phyloP scores from a whole-genome alignment of 441 rosid genomes.

The Aleurites moluccanus region DNA sequence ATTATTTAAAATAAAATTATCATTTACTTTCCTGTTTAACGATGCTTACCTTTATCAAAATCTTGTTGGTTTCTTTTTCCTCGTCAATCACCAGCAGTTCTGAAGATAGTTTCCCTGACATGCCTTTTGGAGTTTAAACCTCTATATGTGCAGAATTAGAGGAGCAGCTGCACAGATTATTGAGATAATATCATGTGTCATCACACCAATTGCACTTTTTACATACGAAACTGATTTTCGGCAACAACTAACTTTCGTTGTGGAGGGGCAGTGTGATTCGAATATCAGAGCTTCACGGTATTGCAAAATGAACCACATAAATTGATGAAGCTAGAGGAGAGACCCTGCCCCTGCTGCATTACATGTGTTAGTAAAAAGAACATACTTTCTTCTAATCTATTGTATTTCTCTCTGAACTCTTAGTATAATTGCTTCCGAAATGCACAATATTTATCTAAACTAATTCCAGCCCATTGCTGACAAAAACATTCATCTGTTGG shows the following conservation, averaged over 20 bases:
- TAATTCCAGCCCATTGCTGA: conserved; percentile 88
- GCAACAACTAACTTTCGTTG: not conserved
- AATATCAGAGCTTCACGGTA: conserved; percentile 11
- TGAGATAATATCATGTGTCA: conserved; percentile 2
- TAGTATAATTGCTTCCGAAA: conserved; percentile 76
- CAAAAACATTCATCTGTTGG: conserved; percentile 90
- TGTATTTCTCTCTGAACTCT: conserved; percentile 69
- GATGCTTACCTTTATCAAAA: conserved; percentile 27
- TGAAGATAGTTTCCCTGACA: conserved; percentile 13
- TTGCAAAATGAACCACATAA: conserved; percentile 8
- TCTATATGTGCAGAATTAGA: not conserved
- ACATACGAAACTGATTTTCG: not conserved
- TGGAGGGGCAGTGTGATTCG: not conserved
- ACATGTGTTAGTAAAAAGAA: not conserved
- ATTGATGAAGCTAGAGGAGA: conserved; percentile 17
- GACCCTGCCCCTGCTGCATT: conserved; percentile 8
- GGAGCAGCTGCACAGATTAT: conserved; percentile 15
- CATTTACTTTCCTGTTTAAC: conserved; percentile 2
- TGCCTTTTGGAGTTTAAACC: conserved; percentile 10
- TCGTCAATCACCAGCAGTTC: conserved; percentile 16
- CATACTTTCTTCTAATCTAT: conserved; percentile 28
- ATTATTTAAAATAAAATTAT: not conserved
- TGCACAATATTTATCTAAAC: conserved; percentile 73
- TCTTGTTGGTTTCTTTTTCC: not conserved
- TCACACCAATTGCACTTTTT: not conserved